Base-by-base conservation (phyloP, 495 filamentous ascomycete species). In the Penicillium samsonianum region DNA sequence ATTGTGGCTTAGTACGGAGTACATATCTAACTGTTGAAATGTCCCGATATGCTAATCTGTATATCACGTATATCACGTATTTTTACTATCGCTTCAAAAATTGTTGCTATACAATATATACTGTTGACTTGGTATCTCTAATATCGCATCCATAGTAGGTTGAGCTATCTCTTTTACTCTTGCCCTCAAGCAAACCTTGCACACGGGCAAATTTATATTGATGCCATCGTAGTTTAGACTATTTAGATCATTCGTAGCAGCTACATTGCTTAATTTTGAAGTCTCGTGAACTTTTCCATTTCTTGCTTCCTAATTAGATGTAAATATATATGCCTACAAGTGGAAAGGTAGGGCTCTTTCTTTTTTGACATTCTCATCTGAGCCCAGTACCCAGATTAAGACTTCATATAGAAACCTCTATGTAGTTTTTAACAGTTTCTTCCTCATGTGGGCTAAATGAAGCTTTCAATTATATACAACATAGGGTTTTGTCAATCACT, bases 401-500 rank as follows among this genome's bases (percentile, higher is more conserved):
- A n/a, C 14, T 16, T 16, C 33, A n/a, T 14, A 16, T 37, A 37
- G 33, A 5, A 16, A 16, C 4, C 14, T 16, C n/a, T 3, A 37
- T n/a, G 14, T 14, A 16, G n/a, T n/a, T 2, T 7, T 2, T n/a
- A 37, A 33, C 14, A 16, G 14, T 2, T 6, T n/a, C 5, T 35
- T 35, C 12, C 12, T n/a, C 33, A n/a, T 37, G 33, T n/a, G 33
- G 14, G n/a, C 14, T 35, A n/a, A n/a, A 9, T 38, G 35, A 38
- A n/a, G n/a, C 16, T 33, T 30, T 38, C 35, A 7, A 16, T 16
- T 5, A 38, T 8, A 37, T 37, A n/a, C n/a, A n/a, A n/a, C 1
- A 33, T 35, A 41, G 49, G 49, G 49, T 35, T 51, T 9, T 22
- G 19, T 22, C 20, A n/a, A 35, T 47, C 42, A 46, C 31, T 6